phyloP scores from a whole-genome alignment of 495 filamentous ascomycete genomes.

The Trichoderma reesei region DNA sequence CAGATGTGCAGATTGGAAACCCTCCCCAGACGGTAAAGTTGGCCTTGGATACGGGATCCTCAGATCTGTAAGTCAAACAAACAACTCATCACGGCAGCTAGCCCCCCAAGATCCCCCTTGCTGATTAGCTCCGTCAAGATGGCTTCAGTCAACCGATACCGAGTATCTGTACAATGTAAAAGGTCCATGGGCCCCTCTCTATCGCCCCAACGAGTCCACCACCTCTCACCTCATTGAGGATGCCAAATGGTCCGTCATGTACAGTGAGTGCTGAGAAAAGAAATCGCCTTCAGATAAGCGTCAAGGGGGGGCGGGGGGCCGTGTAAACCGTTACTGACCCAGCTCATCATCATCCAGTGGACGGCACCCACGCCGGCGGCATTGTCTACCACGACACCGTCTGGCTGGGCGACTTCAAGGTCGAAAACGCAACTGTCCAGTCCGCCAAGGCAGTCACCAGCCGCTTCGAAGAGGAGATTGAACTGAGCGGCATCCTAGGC shows the following conservation, averaged over 20 bases:
- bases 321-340: conserved; percentile 10
- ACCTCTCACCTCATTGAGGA: conserved; percentile 44
- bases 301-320: neutral
- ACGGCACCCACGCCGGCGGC: conserved; percentile 25
- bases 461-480: conserved; percentile 9
- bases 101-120: no score
- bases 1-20: conserved; percentile 54
- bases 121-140: neutral
- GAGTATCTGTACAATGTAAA: neutral
- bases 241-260: conserved; percentile 56
- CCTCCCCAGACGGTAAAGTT: conserved; percentile 56
- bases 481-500: conserved; percentile 30
- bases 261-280: conserved; percentile 52
- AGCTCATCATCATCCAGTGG: conserved; percentile 11
- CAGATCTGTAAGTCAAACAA: conserved; percentile 54
- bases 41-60: conserved; percentile 67
- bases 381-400: conserved; percentile 31
- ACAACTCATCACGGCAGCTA: neutral
- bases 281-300: conserved; percentile 14
- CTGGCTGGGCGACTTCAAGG: conserved; percentile 16
- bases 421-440: neutral
- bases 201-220: conserved; percentile 45
- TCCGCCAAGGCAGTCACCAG: neutral
- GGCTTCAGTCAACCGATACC: conserved; percentile 30
- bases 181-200: conserved; percentile 7